Percentiles rank a stretch among this genome's conserved stretches.
These are phyloP conservation scores for Puccinia polysora DNA, from an alignment of 1,284 basidiomycete genomes.

Conservation along the genomic window DNA sequence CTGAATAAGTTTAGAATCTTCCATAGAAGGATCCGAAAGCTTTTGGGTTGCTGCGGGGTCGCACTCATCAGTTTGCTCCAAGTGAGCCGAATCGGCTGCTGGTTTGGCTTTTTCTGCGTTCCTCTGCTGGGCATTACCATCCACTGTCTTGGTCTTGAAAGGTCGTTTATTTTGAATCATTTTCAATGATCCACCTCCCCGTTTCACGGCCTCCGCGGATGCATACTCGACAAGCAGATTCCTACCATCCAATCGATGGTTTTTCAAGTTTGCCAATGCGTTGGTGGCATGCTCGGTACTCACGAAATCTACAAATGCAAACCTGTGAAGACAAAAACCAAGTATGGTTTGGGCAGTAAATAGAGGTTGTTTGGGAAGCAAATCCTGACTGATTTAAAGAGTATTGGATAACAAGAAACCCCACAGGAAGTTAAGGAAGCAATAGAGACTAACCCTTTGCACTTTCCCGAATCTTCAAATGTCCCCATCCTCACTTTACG, in stretches of 20 bases:
- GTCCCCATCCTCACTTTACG: conserved; percentile 86
- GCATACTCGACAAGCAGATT: conserved; percentile 80
- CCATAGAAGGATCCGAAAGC: background rate
- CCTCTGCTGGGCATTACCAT: background rate
- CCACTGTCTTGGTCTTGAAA: too few species aligned
- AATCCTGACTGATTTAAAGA: too few species aligned
- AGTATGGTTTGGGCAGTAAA: too few species aligned
- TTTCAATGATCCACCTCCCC: conserved; percentile 16
- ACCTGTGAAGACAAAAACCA: conserved; percentile 58
- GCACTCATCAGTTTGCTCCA: background rate
- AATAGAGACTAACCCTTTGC: conserved; percentile 88
- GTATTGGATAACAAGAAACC: too few species aligned
- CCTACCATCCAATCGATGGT: conserved; percentile 76
- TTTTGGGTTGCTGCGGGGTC: background rate
- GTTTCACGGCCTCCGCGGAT: conserved; percentile 25
- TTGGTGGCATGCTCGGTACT: conserved; percentile 71
- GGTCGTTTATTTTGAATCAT: background rate
- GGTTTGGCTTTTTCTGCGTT: too few species aligned
- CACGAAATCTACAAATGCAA: conserved; percentile 90
- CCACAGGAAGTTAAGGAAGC: too few species aligned
- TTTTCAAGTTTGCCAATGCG: conserved; percentile 74
- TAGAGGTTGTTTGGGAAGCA: too few species aligned
- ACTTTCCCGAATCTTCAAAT: conserved; percentile 87
- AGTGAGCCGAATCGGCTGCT: background rate
- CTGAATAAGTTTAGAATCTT: background rate